Base-by-base conservation (phyloP, 495 filamentous ascomycete species). In the Rhypophila decipiens region DNA sequence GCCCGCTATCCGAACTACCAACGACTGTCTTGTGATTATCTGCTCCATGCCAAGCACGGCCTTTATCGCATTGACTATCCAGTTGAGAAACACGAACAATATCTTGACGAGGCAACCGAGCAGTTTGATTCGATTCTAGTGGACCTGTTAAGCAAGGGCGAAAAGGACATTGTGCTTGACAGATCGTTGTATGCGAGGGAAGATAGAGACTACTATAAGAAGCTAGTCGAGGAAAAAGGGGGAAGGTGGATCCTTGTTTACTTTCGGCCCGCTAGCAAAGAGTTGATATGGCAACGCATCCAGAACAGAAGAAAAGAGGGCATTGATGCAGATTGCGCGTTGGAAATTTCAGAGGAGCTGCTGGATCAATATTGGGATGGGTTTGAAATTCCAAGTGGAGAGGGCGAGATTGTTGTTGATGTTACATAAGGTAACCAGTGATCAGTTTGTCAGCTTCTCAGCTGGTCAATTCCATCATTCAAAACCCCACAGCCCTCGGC, bases 261-360 rank as follows among this genome's bases (percentile, higher is more conserved):
- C 47, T 46, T 69, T 9, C 46, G 55, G 7, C 49, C 59, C 3
- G 57, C 56, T 20, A 53, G 38, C 37, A 63, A 64, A 33, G 61
- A 63, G 12, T 47, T 68, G 15, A 39, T 64, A 8, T 62, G 62
- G 59, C 36, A 55, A 7, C 53, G 64, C 18, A 63, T 71, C 20
- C 24, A 38, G 19, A 53, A 44, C 5, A 61, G 68, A 21, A 59
- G 66, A 15, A 27, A 55, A n/a, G 42, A 31, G 4, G 51, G 53
- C 1, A 51, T 67, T 7, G 58, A 71, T 42, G 62, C 63, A 3
- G 62, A 72, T 39, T 70, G 53, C n/a, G 67, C 68, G 3, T 62
- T 59, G 21, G 50, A 53, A 8, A 65, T 72, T 2, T 67, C 64
- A 1, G 47, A 41, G 15, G 61, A 69, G 34, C 42, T 66, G 10